These are phyloP conservation scores for Scytalidium lignicola DNA, from an alignment of 2,329 filamentous ascomycete species.

Conservation along the genomic window DNA sequence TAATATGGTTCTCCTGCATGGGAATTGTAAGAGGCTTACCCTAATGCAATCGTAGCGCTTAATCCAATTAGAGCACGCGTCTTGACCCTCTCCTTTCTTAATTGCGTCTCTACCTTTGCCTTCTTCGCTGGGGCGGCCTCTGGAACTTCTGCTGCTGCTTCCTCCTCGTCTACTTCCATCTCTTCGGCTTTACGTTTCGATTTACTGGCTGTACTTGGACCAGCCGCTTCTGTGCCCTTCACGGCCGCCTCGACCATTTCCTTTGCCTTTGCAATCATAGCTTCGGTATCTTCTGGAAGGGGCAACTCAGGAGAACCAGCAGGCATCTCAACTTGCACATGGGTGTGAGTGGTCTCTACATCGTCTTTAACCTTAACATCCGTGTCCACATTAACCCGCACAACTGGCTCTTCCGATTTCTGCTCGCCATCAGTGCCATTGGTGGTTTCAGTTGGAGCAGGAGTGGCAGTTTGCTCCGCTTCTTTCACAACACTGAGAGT, in stretches of 20 bases:
- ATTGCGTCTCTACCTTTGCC: constrained; percentile 71
- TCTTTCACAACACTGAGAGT: background rate
- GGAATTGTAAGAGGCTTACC: constrained; percentile 56
- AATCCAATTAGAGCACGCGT: constrained; percentile 82
- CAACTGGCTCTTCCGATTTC: constrained; percentile 46
- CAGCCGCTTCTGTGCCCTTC: constrained; percentile 37
- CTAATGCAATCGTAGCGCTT: constrained; percentile 79
- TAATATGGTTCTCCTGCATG: constrained; percentile 6
- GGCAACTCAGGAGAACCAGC: constrained; percentile 61
- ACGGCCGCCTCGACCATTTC: constrained; percentile 77
- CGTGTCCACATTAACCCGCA: constrained; percentile 67
- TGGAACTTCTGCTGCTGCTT: constrained; percentile 36
- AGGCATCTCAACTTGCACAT: constrained; percentile 72
- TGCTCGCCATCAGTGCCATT: background rate
- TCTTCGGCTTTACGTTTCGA: constrained; percentile 73
- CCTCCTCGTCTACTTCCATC: constrained; percentile 48
- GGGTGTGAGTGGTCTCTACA: constrained; percentile 64
- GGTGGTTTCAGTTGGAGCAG: constrained; percentile 2
- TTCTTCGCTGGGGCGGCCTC: constrained; percentile 62
- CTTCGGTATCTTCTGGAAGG: constrained; percentile 69
- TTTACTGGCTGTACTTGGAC: constrained; percentile 33
- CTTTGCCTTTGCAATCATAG: constrained; percentile 82
- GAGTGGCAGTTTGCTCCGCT: constrained; percentile 32
- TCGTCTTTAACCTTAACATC: constrained; percentile 51
- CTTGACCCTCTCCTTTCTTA: constrained; percentile 81